Evolutionary conservation across 176 grass and related monocot species (phyloP).

Genomic region (sorghum (Sorghum bicolor)): Sorghum_bicolor_NCBIv3 NC_012878.2:58415501-58416000

Average conservation of each 20-base stretch:
- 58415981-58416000: constrained; percentile 68
- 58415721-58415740: constrained; percentile 35
- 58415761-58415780: constrained; percentile 84
- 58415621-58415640: too few relatives aligned
- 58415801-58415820: constrained; percentile 38
- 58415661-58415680: constrained; percentile 1
- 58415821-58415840: background rate
- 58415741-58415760: constrained; percentile 61
- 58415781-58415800: constrained; percentile 70
- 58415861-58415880: background rate
- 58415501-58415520: background rate
- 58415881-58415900: constrained; percentile 11
- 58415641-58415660: constrained; percentile 35
- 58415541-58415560: constrained; percentile 29
- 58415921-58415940: constrained; percentile 84
- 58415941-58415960: constrained; percentile 76
- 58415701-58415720: constrained; percentile 12
- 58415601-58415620: background rate
- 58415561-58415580: background rate
- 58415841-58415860: background rate
- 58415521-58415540: background rate
- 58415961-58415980: constrained; percentile 47
- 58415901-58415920: constrained; percentile 54
- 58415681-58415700: background rate
- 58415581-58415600: constrained; percentile 13